phyloP scores from a whole-genome alignment of 2,329 filamentous ascomycete species.

The Cladosporium sp. region DNA sequence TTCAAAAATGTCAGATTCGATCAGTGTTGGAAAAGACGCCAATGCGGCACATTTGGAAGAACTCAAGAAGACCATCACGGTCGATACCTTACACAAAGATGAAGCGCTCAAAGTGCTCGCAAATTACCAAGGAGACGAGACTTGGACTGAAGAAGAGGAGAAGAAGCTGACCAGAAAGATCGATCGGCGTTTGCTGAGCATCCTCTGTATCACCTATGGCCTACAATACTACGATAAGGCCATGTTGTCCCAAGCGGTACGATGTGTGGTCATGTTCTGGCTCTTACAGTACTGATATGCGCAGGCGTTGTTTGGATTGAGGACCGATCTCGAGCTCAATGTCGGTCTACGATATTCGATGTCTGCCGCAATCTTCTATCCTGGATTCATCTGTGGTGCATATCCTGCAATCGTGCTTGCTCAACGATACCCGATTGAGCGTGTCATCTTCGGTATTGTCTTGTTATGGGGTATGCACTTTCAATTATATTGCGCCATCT shows the following conservation, averaged over 20 bases:
- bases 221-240: conserved; percentile 55
- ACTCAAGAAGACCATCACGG: conserved; percentile 20
- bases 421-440: conserved; percentile 49
- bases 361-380: conserved; percentile 50
- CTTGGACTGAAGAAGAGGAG: conserved; percentile 48
- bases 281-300: not conserved
- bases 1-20: not conserved
- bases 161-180: conserved; percentile 45
- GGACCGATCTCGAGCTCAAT: conserved; percentile 43
- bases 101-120: conserved; percentile 24
- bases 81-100: conserved; percentile 24
- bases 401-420: conserved; percentile 48
- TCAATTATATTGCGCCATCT: not conserved
- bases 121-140: conserved; percentile 22
- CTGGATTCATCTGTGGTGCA: conserved; percentile 51
- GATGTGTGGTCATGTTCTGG: conserved; percentile 7
- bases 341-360: conserved; percentile 48
- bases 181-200: conserved; percentile 47
- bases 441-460: conserved; percentile 44
- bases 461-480: conserved; percentile 39
- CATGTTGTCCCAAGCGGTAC: conserved; percentile 55
- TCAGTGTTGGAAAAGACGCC: conserved; percentile 3
- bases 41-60: conserved; percentile 19
- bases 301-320: conserved; percentile 46
- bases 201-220: conserved; percentile 49